Conservation (phyloP, 139 green algal genomes). For the Mesostigma viride region DNA sequence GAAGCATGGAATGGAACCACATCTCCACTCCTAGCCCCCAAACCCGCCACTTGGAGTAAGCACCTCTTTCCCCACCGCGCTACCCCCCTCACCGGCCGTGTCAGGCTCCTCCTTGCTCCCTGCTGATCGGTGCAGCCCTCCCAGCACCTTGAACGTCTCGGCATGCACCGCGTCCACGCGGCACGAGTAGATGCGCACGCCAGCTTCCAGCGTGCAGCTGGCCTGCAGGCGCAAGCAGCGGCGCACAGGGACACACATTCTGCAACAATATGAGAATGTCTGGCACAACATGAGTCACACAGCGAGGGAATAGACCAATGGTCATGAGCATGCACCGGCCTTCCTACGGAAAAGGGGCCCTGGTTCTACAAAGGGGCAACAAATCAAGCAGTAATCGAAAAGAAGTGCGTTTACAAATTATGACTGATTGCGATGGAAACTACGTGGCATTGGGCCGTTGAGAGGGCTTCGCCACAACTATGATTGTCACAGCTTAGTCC, state of each 20-base stretch:
- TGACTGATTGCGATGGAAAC: not conserved
- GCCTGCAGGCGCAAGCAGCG: too few relatives aligned
- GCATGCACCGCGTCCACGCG: conserved; percentile 74
- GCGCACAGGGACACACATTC: too few relatives aligned
- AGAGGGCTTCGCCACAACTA: not conserved
- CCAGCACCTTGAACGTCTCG: conserved; percentile 61
- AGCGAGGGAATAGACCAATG: not conserved
- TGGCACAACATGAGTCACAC: too few relatives aligned
- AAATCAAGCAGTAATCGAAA: conserved; percentile 8
- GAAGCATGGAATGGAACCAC: too few relatives aligned
- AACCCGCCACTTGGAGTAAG: too few relatives aligned
- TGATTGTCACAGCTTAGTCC: not conserved
- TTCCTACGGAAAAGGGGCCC: not conserved
- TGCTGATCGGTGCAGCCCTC: conserved; percentile 40
- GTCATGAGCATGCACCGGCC: not conserved
- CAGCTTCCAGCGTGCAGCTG: conserved; percentile 69
- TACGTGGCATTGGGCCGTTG: not conserved
- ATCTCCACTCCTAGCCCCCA: too few relatives aligned
- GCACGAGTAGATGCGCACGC: conserved; percentile 81
- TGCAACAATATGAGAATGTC: too few relatives aligned
- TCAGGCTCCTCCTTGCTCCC: conserved; percentile 7
- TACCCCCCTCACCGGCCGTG: too few relatives aligned
- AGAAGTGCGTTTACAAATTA: not conserved
- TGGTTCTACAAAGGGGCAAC: not conserved
- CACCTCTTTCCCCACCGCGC: too few relatives aligned